Evolutionary conservation across 805 yeast species (phyloP), one percentile per base, ranked within the genome.

Genomic region (Starmera quercuum): DNA sequence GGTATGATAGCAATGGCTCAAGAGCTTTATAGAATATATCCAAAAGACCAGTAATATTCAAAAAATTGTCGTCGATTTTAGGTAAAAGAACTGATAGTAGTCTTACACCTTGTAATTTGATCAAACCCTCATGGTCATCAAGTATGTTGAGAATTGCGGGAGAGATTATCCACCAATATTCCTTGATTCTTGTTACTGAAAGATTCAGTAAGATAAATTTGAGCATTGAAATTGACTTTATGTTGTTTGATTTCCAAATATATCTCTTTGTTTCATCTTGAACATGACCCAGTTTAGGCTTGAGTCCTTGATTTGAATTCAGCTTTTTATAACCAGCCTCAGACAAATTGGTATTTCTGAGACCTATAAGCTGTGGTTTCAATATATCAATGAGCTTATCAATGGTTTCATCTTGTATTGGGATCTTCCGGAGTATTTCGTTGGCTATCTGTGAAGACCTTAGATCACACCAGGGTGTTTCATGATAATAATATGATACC

Each of bases 101-200:
- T 21, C 25, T 27, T 8, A 49, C 49, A 18, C 56, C 56, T 29
- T 36, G 29, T 1, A 47, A 22, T 29, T 50, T 50, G 4, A 51
- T 45, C 6, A 38, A 31, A 4, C 48, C 53, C 22, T 51, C 56
- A 34, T 51, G 53, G 22, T 51, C 55, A 37, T 51, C 56, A 8
- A 51, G 17, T 1, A 49, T 32, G 29, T 51, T 51, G 17, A 51
- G 24, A 4, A 51, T 39, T 0, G 54, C 43, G 2, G 56, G 54
- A 0, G 50, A 36, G 3, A 51, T 37, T 13, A 51, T 18, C 47
- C 51, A 46, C 56, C 56, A 51, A 26, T 39, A 25, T 17, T 42
- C 37, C 16, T 41, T 41, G 3, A 45, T 14, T 2, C 29, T 22
- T 17, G 35, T 36, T 3, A 26, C 6, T 3, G 34, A 27, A 8